Evolutionary conservation across 805 yeast genomes (phyloP), one percentile per base, ranked within the genome.

Genomic region (Debaryomyces maramus): DNA sequence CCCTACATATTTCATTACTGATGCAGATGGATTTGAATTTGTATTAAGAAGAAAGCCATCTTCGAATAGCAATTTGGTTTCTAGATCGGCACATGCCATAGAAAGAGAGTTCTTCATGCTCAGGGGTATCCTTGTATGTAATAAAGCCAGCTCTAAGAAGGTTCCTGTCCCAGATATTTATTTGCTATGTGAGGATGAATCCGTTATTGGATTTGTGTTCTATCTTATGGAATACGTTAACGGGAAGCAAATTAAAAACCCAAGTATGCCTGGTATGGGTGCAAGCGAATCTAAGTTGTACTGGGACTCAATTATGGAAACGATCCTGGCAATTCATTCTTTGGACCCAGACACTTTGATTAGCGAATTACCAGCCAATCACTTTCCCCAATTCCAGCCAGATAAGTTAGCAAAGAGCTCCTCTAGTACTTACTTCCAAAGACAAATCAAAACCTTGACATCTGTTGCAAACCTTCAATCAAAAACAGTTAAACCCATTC

Each of bases 41-140:
- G 85, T 80, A 3, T 63, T 80, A 36, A 61, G 86, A 40, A 65
- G 80, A 46, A 80, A 80, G 51, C 86, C 86, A 0, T 66, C 73
- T 6, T 56, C 75, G 2, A 76, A 74, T 46, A 64, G 64, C 24
- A 63, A 72, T 41, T 61, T 80, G 33, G 72, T 78, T 13, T 71
- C 80, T 13, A 72, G 67, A 46, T 68, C 79, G 6, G 84, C 86
- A 0, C 86, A 80, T 54, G 75, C 84, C 3, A 75, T 80, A 22
- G 85, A 80, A 47, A 54, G 85, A 13, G 86, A 80, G 52, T 80
- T 73, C 50, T 67, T 67, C 52, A 70, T 80, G 57, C 53, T 78
- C 22, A 66, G 66, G 34, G 70, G 65, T 4, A 63, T 70, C 23
- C 55, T 57, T 21, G 49, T 48, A 6, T 50, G 62, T 31, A 56